Conservation (phyloP, 2,329 filamentous ascomycete species). For the Hymenoscyphus albidus region DNA sequence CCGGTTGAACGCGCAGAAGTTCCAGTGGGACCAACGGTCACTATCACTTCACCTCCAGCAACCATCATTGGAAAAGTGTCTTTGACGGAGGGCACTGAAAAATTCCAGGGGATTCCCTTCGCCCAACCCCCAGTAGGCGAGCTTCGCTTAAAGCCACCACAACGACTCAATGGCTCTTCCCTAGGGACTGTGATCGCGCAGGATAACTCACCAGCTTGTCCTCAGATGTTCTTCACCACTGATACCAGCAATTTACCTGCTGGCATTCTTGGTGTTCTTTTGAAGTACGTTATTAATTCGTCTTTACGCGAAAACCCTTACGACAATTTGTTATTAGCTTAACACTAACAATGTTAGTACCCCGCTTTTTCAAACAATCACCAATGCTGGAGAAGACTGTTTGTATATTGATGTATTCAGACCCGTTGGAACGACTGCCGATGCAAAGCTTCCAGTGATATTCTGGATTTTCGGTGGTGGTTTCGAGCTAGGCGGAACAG, state of each 20-base stretch:
- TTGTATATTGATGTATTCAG: slow-evolving; percentile 58
- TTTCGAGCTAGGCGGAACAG: slow-evolving; percentile 51
- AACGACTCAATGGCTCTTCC: slow-evolving; percentile 47
- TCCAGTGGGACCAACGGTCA: slow-evolving; percentile 9
- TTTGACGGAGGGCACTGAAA: slow-evolving; percentile 1
- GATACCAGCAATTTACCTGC: slow-evolving; percentile 38
- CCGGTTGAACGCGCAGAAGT: slow-evolving; percentile 3
- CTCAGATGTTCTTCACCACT: slow-evolving; percentile 64
- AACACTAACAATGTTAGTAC: slow-evolving; percentile 26
- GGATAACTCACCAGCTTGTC: slow-evolving; percentile 58
- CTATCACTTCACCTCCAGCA: slow-evolving; percentile 15
- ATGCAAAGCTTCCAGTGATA: slow-evolving; percentile 59
- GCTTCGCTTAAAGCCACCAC: slow-evolving; percentile 66
- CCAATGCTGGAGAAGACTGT: slow-evolving; percentile 60
- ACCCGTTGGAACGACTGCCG: slow-evolving; percentile 51
- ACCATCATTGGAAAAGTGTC: slow-evolving; percentile 16
- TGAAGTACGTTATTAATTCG: slow-evolving; percentile 34
- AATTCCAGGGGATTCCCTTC: slow-evolving; percentile 61
- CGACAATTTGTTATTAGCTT: too few species aligned
- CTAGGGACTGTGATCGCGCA: slow-evolving; percentile 61
- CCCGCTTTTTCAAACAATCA: slow-evolving; percentile 53
- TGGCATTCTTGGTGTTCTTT: slow-evolving; percentile 46
- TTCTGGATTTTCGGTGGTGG: slow-evolving; percentile 71
- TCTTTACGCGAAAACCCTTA: too few species aligned
- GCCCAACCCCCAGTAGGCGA: slow-evolving; percentile 64